Conservation (phyloP, 78 protist genomes). For the Dictyostelium capitatum region DNA sequence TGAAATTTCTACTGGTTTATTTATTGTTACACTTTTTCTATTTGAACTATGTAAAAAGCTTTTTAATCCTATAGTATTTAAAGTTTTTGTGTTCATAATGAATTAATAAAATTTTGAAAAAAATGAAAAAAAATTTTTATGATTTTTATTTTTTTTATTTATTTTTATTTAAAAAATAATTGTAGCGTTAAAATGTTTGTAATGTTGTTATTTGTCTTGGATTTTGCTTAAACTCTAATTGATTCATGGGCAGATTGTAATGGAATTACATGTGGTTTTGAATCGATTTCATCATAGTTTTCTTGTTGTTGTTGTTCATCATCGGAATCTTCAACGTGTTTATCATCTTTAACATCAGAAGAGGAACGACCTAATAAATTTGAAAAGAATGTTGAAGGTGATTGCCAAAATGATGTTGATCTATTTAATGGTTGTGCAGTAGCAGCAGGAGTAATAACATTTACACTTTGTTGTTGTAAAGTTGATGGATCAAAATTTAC, state of each 20-base stretch:
- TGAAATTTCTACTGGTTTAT: not conserved
- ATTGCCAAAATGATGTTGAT: slow-evolving; percentile 55
- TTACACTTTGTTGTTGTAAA: not conserved
- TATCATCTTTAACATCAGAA: slow-evolving; percentile 1
- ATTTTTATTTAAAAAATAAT: not conserved
- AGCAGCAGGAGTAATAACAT: not conserved
- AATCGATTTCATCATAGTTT: not conserved
- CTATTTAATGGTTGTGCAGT: slow-evolving; percentile 5
- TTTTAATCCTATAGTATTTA: not conserved
- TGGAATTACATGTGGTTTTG: slow-evolving; percentile 3
- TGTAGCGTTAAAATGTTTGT: not conserved
- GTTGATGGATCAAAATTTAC: not conserved
- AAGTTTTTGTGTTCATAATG: not conserved
- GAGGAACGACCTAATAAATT: slow-evolving; percentile 15
- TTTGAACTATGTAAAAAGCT: not conserved
- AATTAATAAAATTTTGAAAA: not conserved
- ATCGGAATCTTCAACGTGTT: not conserved
- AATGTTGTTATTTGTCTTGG: not conserved
- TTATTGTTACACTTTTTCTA: not conserved
- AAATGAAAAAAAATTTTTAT: not conserved
- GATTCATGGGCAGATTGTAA: not conserved
- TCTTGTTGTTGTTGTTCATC: not conserved
- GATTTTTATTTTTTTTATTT: not conserved
- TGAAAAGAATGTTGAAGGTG: slow-evolving; percentile 45
- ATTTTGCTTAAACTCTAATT: not conserved